Percentiles rank a stretch among this genome's conserved stretches.
These are phyloP conservation scores for Madurella fahalii DNA, from an alignment of 2,329 filamentous ascomycete genomes.

Conservation along the genomic window DNA sequence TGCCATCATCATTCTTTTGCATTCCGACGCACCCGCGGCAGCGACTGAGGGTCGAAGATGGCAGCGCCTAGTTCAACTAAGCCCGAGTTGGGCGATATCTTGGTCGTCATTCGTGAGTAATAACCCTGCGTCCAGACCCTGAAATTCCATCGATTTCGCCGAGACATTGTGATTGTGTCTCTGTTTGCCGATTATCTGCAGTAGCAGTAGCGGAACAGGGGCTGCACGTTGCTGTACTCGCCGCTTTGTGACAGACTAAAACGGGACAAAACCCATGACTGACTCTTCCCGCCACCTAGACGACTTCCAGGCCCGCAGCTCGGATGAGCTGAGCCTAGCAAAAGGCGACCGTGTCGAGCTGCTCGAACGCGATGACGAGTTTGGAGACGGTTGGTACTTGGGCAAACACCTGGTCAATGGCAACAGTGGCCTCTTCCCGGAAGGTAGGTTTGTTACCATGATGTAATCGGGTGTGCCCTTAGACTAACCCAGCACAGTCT, in stretches of 20 bases:
- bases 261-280: slow-evolving; percentile 7
- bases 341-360: slow-evolving; percentile 83
- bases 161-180: not conserved
- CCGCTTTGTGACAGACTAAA: not conserved
- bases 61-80: slow-evolving; percentile 28
- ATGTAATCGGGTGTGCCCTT: slow-evolving; percentile 1
- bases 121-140: slow-evolving; percentile 2
- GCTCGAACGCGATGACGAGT: slow-evolving; percentile 82
- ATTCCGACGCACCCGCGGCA: slow-evolving; percentile 16
- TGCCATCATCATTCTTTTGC: slow-evolving; percentile 3
- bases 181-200: not conserved
- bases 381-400: slow-evolving; percentile 82
- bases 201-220: not conserved
- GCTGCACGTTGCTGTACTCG: not conserved
- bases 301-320: slow-evolving; percentile 86
- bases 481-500: slow-evolving; percentile 27
- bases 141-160: not conserved
- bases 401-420: slow-evolving; percentile 69
- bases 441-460: slow-evolving; percentile 54
- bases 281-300: slow-evolving; percentile 52
- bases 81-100: slow-evolving; percentile 62
- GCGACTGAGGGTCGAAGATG: slow-evolving; percentile 19
- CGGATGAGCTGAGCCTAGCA: slow-evolving; percentile 83
- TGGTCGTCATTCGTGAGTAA: slow-evolving; percentile 68
- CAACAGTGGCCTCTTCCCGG: slow-evolving; percentile 75